These are phyloP conservation scores for Anethum foeniculum DNA, from an alignment of 140 eudicot species.

Conservation along the genomic window DNA sequence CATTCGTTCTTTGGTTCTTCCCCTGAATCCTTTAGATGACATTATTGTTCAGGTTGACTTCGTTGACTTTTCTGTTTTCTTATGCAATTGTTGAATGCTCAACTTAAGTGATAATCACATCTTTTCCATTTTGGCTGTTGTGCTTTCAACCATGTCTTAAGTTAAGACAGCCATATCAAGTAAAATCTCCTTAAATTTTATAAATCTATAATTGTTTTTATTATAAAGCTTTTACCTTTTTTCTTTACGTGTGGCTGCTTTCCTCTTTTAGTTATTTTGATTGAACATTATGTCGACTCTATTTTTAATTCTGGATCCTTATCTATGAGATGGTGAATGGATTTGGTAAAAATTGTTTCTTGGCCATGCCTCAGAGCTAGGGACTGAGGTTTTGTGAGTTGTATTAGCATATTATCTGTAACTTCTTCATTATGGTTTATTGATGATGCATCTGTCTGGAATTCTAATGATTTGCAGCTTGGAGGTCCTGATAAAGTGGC, in stretches of 20 bases:
- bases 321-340: neutral
- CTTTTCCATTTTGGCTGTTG: neutral
- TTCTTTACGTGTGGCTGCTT: neutral
- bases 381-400: neutral
- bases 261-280: neutral
- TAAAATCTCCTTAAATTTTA: neutral
- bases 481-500: slow-evolving; percentile 99
- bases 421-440: neutral
- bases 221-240: neutral
- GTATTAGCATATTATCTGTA: neutral
- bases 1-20: slow-evolving; percentile 75
- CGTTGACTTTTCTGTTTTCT: neutral
- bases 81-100: neutral
- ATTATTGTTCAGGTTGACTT: slow-evolving; percentile 78
- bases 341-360: neutral
- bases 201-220: neutral
- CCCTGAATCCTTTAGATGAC: slow-evolving; percentile 96
- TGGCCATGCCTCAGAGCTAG: neutral
- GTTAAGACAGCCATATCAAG: neutral
- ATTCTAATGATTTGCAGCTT: slow-evolving; percentile 55
- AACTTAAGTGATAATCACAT: neutral
- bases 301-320: neutral
- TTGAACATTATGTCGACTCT: neutral
- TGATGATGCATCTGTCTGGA: neutral
- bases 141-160: neutral